phyloP scores from a whole-genome alignment of 345 rosid species.

The Pistacia atlantica region DNA sequence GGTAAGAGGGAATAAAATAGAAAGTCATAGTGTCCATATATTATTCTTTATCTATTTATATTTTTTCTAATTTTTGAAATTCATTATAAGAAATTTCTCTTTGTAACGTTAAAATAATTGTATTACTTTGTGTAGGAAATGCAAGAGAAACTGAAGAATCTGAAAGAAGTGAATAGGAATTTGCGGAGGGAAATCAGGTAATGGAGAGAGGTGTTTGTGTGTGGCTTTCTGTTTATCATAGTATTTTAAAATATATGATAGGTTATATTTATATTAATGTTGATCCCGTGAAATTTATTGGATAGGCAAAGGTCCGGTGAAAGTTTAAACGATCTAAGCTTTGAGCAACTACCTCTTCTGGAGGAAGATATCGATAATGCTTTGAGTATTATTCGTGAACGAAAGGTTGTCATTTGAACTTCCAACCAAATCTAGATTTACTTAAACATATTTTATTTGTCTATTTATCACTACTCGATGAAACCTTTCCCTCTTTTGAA shows the following conservation, averaged over 20 bases:
- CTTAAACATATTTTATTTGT: neutral
- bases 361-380: slow-evolving; percentile 62
- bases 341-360: slow-evolving; percentile 48
- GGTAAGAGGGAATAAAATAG: too few species aligned
- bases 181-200: slow-evolving; percentile 72
- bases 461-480: neutral
- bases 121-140: too few species aligned
- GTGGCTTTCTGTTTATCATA: too few species aligned
- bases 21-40: too few species aligned
- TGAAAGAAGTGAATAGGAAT: slow-evolving; percentile 60
- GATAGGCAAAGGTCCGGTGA: slow-evolving; percentile 78
- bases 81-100: too few species aligned
- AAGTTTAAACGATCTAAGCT: slow-evolving; percentile 51
- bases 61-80: too few species aligned
- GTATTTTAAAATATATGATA: neutral
- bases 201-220: neutral
- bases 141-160: too few species aligned
- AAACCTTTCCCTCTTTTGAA: neutral
- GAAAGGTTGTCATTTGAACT: slow-evolving; percentile 45
- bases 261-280: neutral
- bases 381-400: slow-evolving; percentile 50
- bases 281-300: too few species aligned
- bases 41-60: too few species aligned
- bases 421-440: too few species aligned
- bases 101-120: too few species aligned